Base-by-base conservation (phyloP, 441 rosid genomes). In the Adansonia rubrostipa region DNA sequence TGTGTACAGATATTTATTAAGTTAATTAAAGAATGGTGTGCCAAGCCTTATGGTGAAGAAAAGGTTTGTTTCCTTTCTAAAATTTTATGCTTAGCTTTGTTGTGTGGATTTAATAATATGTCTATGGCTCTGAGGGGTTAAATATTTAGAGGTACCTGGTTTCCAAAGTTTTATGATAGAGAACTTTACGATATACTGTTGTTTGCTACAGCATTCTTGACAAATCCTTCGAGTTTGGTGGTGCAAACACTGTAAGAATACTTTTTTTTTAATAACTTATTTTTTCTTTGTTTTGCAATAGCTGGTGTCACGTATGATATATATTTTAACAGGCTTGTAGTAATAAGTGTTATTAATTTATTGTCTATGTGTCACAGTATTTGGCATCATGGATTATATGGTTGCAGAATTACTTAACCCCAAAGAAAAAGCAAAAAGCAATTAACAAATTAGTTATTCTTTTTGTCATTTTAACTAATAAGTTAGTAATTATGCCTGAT, bases 1-100 rank as follows among this genome's bases (percentile, higher is more conserved):
- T 90, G 99, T 62, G 98, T 93, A 77, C 98, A 95, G 87, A 92
- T 93, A 79, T 92, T 93, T 85, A 87, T 83, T 70, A 89, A 90
- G 82, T 86, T 95, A 73, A 92, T 92, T 60, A 93, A 93, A 89
- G 99, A 95, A 81, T 93, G 99, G 98, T 88, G 92, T 71, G 76
- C 78, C 53, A 78, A 85, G 80, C 86, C 92, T 66, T 74, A 75
- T 73, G 86, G 79, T 42, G 95, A 89, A 84, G 98, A 90, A 82
- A 92, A 88, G 95, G 97, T 95, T 57, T 67, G 83, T 72, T 72
- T 72, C 3, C 60, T 68, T 50, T 51, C 57, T 60, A 15, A 47
- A 56, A 4, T 83, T 68, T 73, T 15, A 10, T 83, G 36, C 47
- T 69, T 81, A 42, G 13, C 65, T 56, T 68, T 57, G 22, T 58